Evolutionary conservation across 495 filamentous ascomycete genomes (phyloP).

Genomic region (Bryoglossum gracile): DNA sequence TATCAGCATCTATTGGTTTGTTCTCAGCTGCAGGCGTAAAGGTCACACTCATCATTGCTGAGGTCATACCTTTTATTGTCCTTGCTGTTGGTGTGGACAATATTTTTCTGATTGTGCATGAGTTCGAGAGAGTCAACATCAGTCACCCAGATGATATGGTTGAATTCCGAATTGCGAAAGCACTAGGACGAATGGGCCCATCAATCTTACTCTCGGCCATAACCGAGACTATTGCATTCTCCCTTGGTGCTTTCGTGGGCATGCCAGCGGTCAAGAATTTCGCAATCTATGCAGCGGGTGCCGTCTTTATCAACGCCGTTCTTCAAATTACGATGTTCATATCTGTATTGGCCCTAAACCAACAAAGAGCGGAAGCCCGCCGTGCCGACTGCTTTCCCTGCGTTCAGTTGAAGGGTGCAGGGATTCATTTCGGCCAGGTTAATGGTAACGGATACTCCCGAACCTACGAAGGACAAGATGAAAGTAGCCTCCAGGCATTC

Average conservation of each 20-base stretch:
- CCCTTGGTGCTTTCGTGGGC: constrained; percentile 83
- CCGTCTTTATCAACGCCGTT: constrained; percentile 92
- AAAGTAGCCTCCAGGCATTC: constrained; percentile 72
- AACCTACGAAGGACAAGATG: constrained; percentile 62
- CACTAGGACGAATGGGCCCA: constrained; percentile 88
- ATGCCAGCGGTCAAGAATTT: constrained; percentile 99
- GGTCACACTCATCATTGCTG: constrained; percentile 93
- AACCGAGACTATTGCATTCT: constrained; percentile 89
- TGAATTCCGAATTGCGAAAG: constrained; percentile 74
- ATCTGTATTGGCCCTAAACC: constrained; percentile 83
- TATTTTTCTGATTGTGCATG: constrained; percentile 97
- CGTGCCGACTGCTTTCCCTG: constrained; percentile 94
- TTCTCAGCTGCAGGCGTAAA: constrained; percentile 87
- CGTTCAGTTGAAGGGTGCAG: constrained; percentile 61
- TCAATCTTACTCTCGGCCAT: constrained; percentile 92
- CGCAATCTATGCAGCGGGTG: constrained; percentile 90
- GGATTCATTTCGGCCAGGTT: constrained; percentile 38
- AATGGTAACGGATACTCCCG: constrained; percentile 24
- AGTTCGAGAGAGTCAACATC: constrained; percentile 90
- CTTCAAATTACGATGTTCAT: constrained; percentile 96
- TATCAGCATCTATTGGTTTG: constrained; percentile 85
- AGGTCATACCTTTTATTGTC: constrained; percentile 96
- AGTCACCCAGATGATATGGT: constrained; percentile 80
- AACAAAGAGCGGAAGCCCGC: constrained; percentile 73
- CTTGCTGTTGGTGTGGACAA: constrained; percentile 96